Base-by-base conservation (phyloP, 305 asterid species). In the Stenogyne calaminthoides region DNA sequence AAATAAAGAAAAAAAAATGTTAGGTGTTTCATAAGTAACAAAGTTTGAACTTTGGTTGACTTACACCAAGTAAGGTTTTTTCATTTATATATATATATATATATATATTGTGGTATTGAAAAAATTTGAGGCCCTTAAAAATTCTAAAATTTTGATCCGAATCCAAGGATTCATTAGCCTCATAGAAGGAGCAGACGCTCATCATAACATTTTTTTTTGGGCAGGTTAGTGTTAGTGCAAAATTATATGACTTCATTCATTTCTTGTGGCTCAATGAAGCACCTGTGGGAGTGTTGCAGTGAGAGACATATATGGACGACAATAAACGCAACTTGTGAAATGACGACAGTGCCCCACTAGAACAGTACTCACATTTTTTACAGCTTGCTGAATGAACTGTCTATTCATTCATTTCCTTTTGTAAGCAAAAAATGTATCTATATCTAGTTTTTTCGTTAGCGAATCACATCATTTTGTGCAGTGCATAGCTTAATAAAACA, bases 211-310 rank as follows among this genome's bases (percentile, higher is more conserved):
- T 27, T 5, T 74, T 27, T 51, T 27, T 20, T 72, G 66, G 44
- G 69, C 97, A 93, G 98, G 99, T 95, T 57, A 93, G 99, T 70
- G 98, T 93, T 49, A 93, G 98, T 76, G 95, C 97, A 6, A 91
- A 91, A 78, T 61, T 95, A 77, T n/a, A n/a, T 95, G 98, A 95
- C 72, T 95, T 95, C 88, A 95, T 91, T 70, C 99, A 93, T 82
- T 95, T 92, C 85, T 76, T 95, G 77, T 95, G 97, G 99, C 97
- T 95, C 64, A 93, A 88, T 64, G 98, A 95, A 77, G 99, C 98
- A 39, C 99, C 97, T 2, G 98, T 95, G 73, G 98, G 99, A 55
- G 99, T 93, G 85, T 73, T 95, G 87, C 95, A 88, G 78, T 95
- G 76, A 87, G 32, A 47, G 15, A 7, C 36, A 20, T 47, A 47